A percentile compares a stretch with the other conserved stretches of the same genome.
phyloP scores from a whole-genome alignment of 2,329 filamentous ascomycete species.

The Botryotinia globosa region DNA sequence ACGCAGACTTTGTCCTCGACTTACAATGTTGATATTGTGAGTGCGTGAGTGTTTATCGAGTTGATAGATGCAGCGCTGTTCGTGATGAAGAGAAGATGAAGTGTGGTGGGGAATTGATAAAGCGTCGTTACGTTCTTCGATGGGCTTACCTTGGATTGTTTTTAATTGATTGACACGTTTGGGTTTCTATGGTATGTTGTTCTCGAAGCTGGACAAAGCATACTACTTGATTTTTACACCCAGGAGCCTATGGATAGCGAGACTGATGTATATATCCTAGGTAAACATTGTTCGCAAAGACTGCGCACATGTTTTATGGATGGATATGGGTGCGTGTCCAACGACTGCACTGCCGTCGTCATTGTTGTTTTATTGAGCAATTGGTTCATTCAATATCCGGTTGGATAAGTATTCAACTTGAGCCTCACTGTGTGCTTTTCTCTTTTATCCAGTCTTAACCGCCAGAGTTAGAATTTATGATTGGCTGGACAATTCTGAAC shows the following conservation, averaged over 20 bases:
- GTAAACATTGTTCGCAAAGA: background rate
- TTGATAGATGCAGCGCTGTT: background rate
- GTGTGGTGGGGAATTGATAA: background rate
- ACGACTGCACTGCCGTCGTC: background rate
- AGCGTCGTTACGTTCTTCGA: background rate
- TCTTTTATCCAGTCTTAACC: background rate
- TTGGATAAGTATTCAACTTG: background rate
- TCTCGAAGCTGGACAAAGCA: background rate
- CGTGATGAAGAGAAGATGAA: background rate
- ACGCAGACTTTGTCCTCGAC: background rate
- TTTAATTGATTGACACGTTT: background rate
- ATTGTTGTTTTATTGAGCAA: background rate
- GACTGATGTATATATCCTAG: background rate
- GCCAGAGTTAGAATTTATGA: accelerated
- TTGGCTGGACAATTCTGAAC: background rate
- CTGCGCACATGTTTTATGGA: background rate
- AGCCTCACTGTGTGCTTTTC: background rate
- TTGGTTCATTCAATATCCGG: background rate
- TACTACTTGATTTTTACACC: background rate
- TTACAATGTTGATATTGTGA: background rate
- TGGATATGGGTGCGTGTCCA: background rate
- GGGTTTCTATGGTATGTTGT: background rate
- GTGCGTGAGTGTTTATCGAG: background rate
- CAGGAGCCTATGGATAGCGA: background rate
- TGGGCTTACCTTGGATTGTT: background rate